Evolutionary conservation across 768 basidiomycete species (phyloP).

Genomic region (Phylloporus sp.): DNA sequence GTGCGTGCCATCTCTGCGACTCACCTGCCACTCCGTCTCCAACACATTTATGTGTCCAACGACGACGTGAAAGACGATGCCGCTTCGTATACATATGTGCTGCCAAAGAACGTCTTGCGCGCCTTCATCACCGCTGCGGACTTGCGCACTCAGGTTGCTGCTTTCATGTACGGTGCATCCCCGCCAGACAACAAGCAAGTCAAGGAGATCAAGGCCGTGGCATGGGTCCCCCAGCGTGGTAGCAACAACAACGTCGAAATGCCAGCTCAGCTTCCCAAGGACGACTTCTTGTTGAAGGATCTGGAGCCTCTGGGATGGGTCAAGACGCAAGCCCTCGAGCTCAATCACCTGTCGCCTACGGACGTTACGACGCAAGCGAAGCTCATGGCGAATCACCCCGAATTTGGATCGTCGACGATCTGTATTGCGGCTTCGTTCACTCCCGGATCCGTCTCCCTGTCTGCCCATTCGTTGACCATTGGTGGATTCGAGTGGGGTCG

Average conservation of each 20-base stretch:
- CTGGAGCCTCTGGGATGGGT: conserved; percentile 94
- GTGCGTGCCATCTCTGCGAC: conserved; percentile 97
- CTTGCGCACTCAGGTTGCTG: conserved; percentile 93
- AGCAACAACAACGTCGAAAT: conserved; percentile 93
- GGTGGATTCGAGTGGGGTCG: conserved; percentile 98
- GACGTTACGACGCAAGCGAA: conserved; percentile 95
- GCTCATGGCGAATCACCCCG: conserved; percentile 93
- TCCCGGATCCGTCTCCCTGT: conserved; percentile 93
- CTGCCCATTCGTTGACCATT: conserved; percentile 85
- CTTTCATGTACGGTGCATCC: conserved; percentile 87
- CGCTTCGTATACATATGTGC: conserved; percentile 87
- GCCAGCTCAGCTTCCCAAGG: conserved; percentile 83
- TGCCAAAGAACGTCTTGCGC: conserved; percentile 94
- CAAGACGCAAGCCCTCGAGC: conserved; percentile 93
- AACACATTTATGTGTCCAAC: conserved; percentile 98
- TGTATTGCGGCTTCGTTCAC: conserved; percentile 95
- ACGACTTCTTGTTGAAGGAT: conserved; percentile 92
- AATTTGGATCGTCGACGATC: conserved; percentile 91
- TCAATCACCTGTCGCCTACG: conserved; percentile 85
- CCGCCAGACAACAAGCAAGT: conserved; percentile 97
- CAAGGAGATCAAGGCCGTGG: conserved; percentile 96
- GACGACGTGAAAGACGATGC: conserved; percentile 99
- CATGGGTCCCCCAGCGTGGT: conserved; percentile 97
- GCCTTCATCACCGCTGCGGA: conserved; percentile 93
- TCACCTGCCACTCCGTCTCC: conserved; percentile 90